phyloP scores from a whole-genome alignment of 495 filamentous ascomycete species.

The Hamigera avellanea region DNA sequence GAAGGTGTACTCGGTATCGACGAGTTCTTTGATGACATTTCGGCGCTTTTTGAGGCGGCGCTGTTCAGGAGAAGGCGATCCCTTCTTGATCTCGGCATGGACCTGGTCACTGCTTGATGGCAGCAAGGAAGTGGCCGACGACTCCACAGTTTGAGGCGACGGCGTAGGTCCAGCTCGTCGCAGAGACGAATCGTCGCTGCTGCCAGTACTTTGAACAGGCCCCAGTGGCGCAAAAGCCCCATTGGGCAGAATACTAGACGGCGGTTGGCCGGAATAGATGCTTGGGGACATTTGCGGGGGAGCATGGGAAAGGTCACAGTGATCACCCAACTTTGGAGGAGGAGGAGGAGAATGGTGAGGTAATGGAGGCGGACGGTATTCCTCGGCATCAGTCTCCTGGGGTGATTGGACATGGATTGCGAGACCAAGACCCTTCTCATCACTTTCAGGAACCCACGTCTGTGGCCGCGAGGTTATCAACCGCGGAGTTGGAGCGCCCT shows the following conservation, averaged over 20 bases:
- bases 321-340: conserved; percentile 7
- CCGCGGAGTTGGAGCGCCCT: conserved; percentile 17
- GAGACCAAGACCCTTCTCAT: conserved; percentile 20
- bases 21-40: conserved; percentile 75
- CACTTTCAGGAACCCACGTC: conserved; percentile 3
- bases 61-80: conserved; percentile 43
- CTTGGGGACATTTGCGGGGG: conserved; percentile 14
- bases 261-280: conserved; percentile 24
- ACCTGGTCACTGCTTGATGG: conserved; percentile 19
- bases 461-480: conserved; percentile 5
- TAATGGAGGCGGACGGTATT: conserved; percentile 24
- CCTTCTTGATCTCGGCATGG: conserved; percentile 13
- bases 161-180: conserved; percentile 20
- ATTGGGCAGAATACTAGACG: conserved; percentile 19
- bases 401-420: conserved; percentile 25
- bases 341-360: conserved; percentile 25
- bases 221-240: conserved; percentile 41
- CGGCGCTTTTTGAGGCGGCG: conserved; percentile 52
- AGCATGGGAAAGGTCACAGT: neutral
- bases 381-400: conserved; percentile 12
- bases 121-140: conserved; percentile 30
- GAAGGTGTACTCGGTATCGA: conserved; percentile 83
- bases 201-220: conserved; percentile 45
- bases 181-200: conserved; percentile 31
- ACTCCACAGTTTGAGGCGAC: conserved; percentile 25